Base-by-base conservation (phyloP, 1,284 basidiomycete genomes). In the Microbotryum lychnidis-dioicae region DNA sequence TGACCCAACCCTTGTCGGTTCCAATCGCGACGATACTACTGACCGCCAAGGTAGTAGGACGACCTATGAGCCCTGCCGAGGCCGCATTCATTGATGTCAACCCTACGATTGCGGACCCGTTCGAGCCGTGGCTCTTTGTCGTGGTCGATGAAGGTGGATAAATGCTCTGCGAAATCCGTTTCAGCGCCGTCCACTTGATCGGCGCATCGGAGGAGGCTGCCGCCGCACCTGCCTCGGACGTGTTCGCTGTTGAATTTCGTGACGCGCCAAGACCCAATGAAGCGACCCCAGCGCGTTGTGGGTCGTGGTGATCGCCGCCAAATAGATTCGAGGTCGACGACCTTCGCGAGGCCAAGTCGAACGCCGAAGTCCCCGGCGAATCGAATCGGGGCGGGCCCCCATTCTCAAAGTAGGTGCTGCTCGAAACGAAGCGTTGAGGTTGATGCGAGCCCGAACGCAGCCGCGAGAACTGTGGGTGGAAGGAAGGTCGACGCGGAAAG, bases 21-120 rank as follows among this genome's bases (percentile, higher is more conserved):
- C 96, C 96, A 6, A 97, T 79, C 64, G 91, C 97, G 44, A 99
- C 83, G 63, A 96, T 77, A 0, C 92, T 93, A 69, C 89, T 89
- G 12, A 88, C 87, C 10, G 87, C 85, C 60, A 97, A 76, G 14
- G 89, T 87, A 0, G 86, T 90, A 0, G 93, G 91, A 0, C 76
- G 77, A 0, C 88, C 87, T 45, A 73, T 20, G 54, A 55, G 20
- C 2, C 50, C 50, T 50, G 62, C 56, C 6, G 42, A 29, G 33
- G 33, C 44, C 46, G 61, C 48, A 48, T 47, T 48, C 47, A 50
- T 44, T 42, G 59, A 47, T 56, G 56, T 58, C 49, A 29, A 42
- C 33, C 53, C 55, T 2, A 59, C 57, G 33, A 27, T 23, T 49
- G 60, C 50, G 29, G 59, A 25, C 31, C 58, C 37, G 14, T 60